Evolutionary conservation across 164 flowering plant species (phyloP).

Genomic region (Macadamia integrifolia): DNA sequence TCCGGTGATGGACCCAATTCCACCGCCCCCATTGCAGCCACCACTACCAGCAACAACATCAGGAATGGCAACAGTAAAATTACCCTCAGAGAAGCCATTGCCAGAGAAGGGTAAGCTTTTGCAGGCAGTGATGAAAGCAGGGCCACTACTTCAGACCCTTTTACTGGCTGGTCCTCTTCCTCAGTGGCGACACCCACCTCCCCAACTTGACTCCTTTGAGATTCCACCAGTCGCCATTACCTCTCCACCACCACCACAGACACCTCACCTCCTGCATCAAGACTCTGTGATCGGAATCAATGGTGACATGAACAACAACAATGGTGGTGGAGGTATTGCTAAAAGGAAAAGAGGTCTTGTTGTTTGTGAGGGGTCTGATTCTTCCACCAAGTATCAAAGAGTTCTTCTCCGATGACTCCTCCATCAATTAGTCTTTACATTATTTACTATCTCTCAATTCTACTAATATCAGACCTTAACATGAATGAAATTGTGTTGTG

Average conservation of each 20-base stretch:
- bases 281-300: conserved; percentile 22
- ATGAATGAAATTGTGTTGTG: conserved; percentile 4
- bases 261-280: conserved; percentile 25
- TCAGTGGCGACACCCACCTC: conserved; percentile 95
- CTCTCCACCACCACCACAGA: conserved; percentile 14
- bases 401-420: conserved; percentile 38
- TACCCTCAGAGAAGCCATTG: conserved; percentile 34
- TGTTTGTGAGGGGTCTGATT: conserved; percentile 36
- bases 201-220: conserved; percentile 65
- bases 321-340: conserved; percentile 19
- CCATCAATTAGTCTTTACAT: not conserved
- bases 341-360: conserved; percentile 36
- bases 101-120: conserved; percentile 93
- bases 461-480: conserved; percentile 1
- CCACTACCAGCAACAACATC: conserved; percentile 9
- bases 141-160: conserved; percentile 88
- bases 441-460: not conserved
- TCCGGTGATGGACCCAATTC: conserved; percentile 30
- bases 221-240: conserved; percentile 82
- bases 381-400: conserved; percentile 51
- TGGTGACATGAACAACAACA: conserved; percentile 9
- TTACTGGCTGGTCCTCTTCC: conserved; percentile 92
- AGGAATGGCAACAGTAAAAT: not conserved
- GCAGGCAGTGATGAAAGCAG: conserved; percentile 92
- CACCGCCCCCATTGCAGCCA: conserved; percentile 3